Evolutionary conservation across 163 green algal species (phyloP).

Genomic region (Volvox carteri): DNA sequence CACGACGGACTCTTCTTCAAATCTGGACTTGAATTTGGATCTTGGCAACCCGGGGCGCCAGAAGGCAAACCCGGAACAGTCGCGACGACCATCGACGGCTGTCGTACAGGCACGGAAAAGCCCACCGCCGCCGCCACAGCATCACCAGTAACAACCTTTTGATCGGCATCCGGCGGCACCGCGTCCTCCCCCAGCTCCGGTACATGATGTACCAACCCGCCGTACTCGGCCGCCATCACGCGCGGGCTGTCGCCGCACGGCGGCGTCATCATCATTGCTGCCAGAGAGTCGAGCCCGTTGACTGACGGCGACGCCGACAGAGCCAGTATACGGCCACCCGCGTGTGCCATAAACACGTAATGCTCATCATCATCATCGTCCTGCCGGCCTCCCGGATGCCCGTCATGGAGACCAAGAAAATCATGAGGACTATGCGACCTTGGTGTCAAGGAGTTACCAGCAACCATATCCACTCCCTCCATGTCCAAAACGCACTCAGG

Average conservation of each 20-base stretch:
- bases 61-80: too few species aligned
- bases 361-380: conserved; percentile 2
- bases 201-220: not conserved
- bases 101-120: too few species aligned
- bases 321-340: not conserved
- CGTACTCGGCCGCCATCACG: not conserved
- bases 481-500: not conserved
- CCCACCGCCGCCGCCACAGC: too few species aligned
- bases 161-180: not conserved
- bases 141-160: too few species aligned
- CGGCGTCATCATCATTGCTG: not conserved
- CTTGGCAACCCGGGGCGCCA: too few species aligned
- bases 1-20: too few species aligned
- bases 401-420: not conserved
- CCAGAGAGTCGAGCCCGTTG: not conserved
- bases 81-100: too few species aligned
- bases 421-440: conserved; percentile 15
- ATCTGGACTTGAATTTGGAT: too few species aligned
- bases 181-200: too few species aligned
- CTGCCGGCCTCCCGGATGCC: conserved; percentile 12
- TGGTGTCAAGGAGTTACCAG: too few species aligned
- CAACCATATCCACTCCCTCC: not conserved
- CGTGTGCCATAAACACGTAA: conserved; percentile 24
- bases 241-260: not conserved
- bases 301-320: conserved; percentile 24